These are phyloP conservation scores for Cytospora piceae DNA, from an alignment of 2,329 filamentous ascomycete species.

Conservation along the genomic window DNA sequence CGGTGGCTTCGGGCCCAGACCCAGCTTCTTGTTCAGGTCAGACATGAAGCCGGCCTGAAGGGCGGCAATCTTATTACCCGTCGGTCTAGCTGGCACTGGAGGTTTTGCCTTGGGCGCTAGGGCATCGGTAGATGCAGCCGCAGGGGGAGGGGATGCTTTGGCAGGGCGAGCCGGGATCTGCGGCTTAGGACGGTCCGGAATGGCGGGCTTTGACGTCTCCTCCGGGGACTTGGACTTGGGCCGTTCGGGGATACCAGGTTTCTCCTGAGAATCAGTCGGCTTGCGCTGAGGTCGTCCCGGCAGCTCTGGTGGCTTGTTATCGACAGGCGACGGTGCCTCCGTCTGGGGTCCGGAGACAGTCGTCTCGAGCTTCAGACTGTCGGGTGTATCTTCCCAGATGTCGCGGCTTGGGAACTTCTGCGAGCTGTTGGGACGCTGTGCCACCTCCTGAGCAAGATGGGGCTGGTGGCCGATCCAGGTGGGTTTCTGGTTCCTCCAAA, in stretches of 20 bases:
- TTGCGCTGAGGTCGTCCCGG: slow-evolving; percentile 57
- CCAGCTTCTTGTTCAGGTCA: slow-evolving; percentile 87
- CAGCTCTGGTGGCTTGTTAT: slow-evolving; percentile 62
- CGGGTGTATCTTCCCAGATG: slow-evolving; percentile 92
- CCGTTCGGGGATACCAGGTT: slow-evolving; percentile 54
- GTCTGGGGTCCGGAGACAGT: slow-evolving; percentile 65
- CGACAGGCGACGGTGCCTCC: slow-evolving; percentile 47
- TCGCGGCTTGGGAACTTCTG: slow-evolving; percentile 88
- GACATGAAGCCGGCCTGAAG: slow-evolving; percentile 91
- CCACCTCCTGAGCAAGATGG: slow-evolving; percentile 49
- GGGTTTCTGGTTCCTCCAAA: slow-evolving; percentile 54
- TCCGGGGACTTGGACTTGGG: slow-evolving; percentile 52
- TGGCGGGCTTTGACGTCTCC: slow-evolving; percentile 43
- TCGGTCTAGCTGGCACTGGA: slow-evolving; percentile 75
- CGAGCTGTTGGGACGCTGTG: slow-evolving; percentile 57
- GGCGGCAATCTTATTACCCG: slow-evolving; percentile 85
- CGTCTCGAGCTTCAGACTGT: slow-evolving; percentile 78
- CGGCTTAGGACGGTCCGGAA: slow-evolving; percentile 62
- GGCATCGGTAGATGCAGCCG: slow-evolving; percentile 46
- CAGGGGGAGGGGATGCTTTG: slow-evolving; percentile 51
- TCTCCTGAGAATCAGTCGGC: slow-evolving; percentile 39
- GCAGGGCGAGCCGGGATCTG: slow-evolving; percentile 63
- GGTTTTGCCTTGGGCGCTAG: slow-evolving; percentile 74
- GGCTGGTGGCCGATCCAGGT: slow-evolving; percentile 53
- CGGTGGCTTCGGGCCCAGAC: slow-evolving; percentile 78